These are phyloP conservation scores for Globisporangium acanthophoron DNA, from an alignment of 352 stramenopile species.

Conservation along the genomic window DNA sequence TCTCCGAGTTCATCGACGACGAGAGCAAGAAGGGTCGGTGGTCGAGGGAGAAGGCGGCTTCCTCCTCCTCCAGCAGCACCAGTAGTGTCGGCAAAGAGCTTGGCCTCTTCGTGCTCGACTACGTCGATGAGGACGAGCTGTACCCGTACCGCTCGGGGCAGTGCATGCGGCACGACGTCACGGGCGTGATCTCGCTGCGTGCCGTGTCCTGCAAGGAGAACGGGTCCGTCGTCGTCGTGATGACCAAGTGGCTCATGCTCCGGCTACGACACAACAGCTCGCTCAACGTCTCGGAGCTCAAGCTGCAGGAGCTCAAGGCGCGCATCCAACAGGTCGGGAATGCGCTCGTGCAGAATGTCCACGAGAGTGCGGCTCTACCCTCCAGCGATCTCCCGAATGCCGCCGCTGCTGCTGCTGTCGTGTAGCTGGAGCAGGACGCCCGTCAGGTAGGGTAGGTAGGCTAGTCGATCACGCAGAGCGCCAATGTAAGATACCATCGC, in stretches of 20 bases:
- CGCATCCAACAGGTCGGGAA: slow-evolving; percentile 5
- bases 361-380: background rate
- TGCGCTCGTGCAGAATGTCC: slow-evolving; percentile 8
- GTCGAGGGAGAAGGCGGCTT: background rate
- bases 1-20: slow-evolving; percentile 13
- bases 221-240: slow-evolving; percentile 6
- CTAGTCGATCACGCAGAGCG: no score
- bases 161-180: slow-evolving; percentile 26
- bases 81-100: slow-evolving; percentile 9
- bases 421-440: no score
- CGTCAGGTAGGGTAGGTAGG: no score
- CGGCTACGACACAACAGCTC: slow-evolving; percentile 14
- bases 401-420: background rate
- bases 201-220: slow-evolving; percentile 9
- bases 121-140: slow-evolving; percentile 30
- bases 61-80: background rate
- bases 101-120: slow-evolving; percentile 21
- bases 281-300: slow-evolving; percentile 3
- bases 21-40: slow-evolving; percentile 4
- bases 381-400: background rate
- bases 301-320: slow-evolving; percentile 14
- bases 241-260: slow-evolving; percentile 16
- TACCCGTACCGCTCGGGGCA: slow-evolving; percentile 26
- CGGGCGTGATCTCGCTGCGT: slow-evolving; percentile 11
- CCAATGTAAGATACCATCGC: no score